Conservation (phyloP, 139 green algal species). For the Chlorella vulgaris region DNA sequence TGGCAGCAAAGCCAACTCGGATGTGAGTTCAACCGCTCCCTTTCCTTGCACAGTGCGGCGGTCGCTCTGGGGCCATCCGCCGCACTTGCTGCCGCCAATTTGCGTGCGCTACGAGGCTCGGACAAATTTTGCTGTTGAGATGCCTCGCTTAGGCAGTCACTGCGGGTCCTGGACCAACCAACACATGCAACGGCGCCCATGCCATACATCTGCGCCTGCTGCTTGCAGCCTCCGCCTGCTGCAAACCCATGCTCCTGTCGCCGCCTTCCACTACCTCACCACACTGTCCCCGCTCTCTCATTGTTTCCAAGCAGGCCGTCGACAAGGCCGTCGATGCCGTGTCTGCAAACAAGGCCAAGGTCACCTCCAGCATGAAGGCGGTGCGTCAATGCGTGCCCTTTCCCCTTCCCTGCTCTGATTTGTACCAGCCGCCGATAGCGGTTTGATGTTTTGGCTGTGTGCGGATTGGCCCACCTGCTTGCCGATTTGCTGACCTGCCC, state of each 20-base stretch:
- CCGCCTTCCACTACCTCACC: not conserved
- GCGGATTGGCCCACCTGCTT: not conserved
- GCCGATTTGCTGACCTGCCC: not conserved
- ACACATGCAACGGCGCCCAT: too few relatives aligned
- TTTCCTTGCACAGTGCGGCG: too few relatives aligned
- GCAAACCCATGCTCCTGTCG: too few relatives aligned
- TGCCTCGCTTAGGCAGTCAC: too few relatives aligned
- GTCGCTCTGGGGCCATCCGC: too few relatives aligned
- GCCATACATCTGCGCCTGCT: not conserved
- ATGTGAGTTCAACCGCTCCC: not conserved
- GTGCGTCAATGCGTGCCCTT: too few relatives aligned
- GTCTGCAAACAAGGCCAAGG: constrained; percentile 11
- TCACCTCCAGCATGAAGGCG: not conserved
- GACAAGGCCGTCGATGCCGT: constrained; percentile 17
- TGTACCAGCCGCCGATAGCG: not conserved
- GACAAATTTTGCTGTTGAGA: not conserved
- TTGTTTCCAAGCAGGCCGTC: not conserved
- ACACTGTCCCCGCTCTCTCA: not conserved
- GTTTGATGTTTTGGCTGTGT: not conserved
- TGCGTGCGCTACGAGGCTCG: not conserved
- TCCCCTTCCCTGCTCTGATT: not conserved
- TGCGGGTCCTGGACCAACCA: too few relatives aligned
- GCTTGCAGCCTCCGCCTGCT: not conserved
- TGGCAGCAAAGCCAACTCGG: not conserved
- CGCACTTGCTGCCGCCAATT: too few relatives aligned